Evolutionary conservation across 352 stramenopile genomes (phyloP).

Genomic region (Phytopythium aichiense): DNA sequence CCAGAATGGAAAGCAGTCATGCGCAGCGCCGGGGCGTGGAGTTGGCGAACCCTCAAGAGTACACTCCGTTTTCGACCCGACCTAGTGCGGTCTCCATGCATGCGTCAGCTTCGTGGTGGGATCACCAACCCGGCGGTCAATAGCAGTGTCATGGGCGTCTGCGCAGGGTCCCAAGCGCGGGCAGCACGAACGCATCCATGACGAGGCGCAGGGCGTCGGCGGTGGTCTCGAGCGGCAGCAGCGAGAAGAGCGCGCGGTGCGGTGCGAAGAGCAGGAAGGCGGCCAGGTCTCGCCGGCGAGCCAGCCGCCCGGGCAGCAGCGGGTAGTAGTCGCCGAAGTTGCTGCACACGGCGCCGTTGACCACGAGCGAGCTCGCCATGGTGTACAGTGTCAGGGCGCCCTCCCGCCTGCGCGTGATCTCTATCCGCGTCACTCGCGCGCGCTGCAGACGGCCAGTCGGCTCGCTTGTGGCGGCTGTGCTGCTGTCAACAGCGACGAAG

Average conservation of each 20-base stretch:
- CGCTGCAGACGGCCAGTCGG: not conserved
- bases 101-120: not conserved
- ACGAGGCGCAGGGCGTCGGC: constrained; percentile 31
- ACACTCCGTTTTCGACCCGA: too few relatives aligned
- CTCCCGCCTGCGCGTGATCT: constrained; percentile 10
- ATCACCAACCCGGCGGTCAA: too few relatives aligned
- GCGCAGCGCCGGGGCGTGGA: too few relatives aligned
- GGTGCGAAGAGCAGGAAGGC: constrained; percentile 43
- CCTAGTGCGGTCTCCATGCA: not conserved
- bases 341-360: constrained; percentile 65
- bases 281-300: constrained; percentile 29
- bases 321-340: constrained; percentile 78
- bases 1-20: too few relatives aligned
- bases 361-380: constrained; percentile 57
- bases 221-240: constrained; percentile 42
- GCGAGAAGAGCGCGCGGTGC: constrained; percentile 45
- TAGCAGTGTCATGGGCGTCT: not conserved
- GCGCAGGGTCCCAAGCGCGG: constrained; percentile 24
- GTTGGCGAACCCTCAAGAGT: too few relatives aligned
- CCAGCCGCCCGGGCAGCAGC: constrained; percentile 14
- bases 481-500: too few relatives aligned
- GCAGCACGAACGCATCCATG: constrained; percentile 49
- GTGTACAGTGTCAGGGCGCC: constrained; percentile 63
- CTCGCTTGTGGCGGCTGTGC: not conserved
- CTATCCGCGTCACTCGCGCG: constrained; percentile 26